phyloP scores from a whole-genome alignment of 768 basidiomycete species.

The Leccinellum albellum region DNA sequence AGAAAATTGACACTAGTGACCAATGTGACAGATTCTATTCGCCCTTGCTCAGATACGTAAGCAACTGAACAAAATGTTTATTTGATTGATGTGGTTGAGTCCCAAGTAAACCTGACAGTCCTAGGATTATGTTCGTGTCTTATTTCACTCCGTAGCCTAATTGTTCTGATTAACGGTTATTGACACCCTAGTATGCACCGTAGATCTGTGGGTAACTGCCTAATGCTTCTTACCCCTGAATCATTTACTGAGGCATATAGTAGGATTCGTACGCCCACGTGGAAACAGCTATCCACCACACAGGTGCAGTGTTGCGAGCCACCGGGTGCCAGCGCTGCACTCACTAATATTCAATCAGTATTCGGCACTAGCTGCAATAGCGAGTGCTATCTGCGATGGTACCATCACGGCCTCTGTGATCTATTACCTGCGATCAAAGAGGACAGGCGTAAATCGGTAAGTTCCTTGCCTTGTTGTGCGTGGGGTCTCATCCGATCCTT shows the following conservation, averaged over 20 bases:
- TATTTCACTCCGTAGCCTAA: neutral
- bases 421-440: slow-evolving; percentile 13
- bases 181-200: neutral
- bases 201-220: slow-evolving; percentile 4
- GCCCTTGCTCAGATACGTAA: slow-evolving; percentile 13
- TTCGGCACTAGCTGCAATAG: slow-evolving; percentile 3
- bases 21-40: slow-evolving; percentile 1
- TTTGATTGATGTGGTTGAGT: neutral
- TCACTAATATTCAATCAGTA: slow-evolving; percentile 1
- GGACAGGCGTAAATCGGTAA: slow-evolving; percentile 12
- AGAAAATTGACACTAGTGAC: neutral
- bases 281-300: neutral
- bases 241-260: neutral
- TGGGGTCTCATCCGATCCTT: neutral
- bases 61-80: neutral
- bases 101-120: slow-evolving; percentile 1
- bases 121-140: slow-evolving; percentile 14
- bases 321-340: neutral
- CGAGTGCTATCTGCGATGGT: slow-evolving; percentile 20
- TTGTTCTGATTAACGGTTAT: neutral
- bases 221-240: neutral
- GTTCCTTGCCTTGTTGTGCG: neutral
- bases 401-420: slow-evolving; percentile 17
- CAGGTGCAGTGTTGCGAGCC: slow-evolving; percentile 1
- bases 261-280: slow-evolving; percentile 13